phyloP scores from a whole-genome alignment of 805 yeast genomes.

The Ascoidea tarda region DNA sequence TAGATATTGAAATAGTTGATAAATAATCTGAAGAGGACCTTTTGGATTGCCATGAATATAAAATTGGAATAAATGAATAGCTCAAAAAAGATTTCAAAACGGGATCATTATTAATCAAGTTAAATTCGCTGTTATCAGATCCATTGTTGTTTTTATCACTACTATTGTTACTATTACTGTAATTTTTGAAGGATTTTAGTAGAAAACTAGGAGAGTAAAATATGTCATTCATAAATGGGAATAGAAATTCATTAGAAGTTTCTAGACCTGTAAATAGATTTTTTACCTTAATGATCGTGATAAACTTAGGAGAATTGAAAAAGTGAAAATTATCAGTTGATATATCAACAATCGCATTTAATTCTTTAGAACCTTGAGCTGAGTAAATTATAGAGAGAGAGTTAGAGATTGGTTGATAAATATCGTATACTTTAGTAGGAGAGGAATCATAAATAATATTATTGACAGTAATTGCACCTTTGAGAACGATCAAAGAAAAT shows the following conservation, averaged over 20 bases:
- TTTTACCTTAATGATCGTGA: not conserved
- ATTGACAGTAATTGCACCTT: constrained; percentile 30
- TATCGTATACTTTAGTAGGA: constrained; percentile 15
- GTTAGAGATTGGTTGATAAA: constrained; percentile 18
- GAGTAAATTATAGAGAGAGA: constrained; percentile 26
- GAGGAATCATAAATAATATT: constrained; percentile 17
- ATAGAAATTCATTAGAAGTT: not conserved
- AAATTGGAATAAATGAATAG: constrained; percentile 22
- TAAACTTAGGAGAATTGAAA: not conserved
- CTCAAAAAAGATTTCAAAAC: constrained; percentile 12
- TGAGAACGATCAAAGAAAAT: constrained; percentile 21
- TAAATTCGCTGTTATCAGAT: not conserved
- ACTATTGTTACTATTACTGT: too few relatives aligned
- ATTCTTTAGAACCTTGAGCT: constrained; percentile 18
- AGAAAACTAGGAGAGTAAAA: not conserved
- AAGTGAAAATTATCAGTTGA: constrained; percentile 15
- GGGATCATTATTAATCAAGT: constrained; percentile 1
- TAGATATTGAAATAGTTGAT: constrained; percentile 1
- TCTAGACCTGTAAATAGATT: not conserved
- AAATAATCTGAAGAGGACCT: constrained; percentile 6
- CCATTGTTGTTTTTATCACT: not conserved
- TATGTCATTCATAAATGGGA: not conserved
- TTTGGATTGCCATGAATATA: constrained; percentile 8
- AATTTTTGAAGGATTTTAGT: too few relatives aligned
- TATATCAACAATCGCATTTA: constrained; percentile 12